Evolutionary conservation across 306 rosid genomes (phyloP), one percentile per base, ranked within the genome.

Genomic region (Quercus alba): DNA sequence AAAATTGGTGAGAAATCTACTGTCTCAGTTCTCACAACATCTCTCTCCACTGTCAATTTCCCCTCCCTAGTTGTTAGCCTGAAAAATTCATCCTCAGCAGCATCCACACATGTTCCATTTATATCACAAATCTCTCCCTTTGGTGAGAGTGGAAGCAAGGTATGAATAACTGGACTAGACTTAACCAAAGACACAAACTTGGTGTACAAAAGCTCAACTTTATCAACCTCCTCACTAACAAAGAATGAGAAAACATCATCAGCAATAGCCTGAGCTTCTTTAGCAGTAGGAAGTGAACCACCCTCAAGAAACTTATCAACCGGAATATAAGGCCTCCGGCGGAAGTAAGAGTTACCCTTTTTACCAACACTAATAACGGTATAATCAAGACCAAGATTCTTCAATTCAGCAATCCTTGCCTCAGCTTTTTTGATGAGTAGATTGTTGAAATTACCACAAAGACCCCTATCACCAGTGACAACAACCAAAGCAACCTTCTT

Each of bases 261-360:
- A 0, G 98, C 98, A 11, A 94, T 94, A 52, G 98, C 88, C 46
- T 94, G 98, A 35, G 98, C 97, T 75, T 94, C 98, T 79, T 94
- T 94, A 1, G 97, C 97, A 3, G 98, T 94, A 1, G 98, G 97
- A 14, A 87, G 91, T 0, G 68, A 1, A 0, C 91, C 90, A 6
- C 93, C 89, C 66, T 92, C 98, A 3, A 94, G 84, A 33, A 84
- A 92, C 82, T 80, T 83, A 77, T 92, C 97, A 8, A 94, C 97
- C 0, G 97, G 97, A 56, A 94, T 94, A 56, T 88, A 87, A 68
- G 98, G 98, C 75, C 98, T 79, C 58, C 97, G 90, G 5, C 18
- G 21, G 81, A 94, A 94, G 80, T 92, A 92, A 3, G 91, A 0
- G 82, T 94, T 94, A 19, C 98, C 98, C 87, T 94, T 94, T 59